A percentile compares a stretch with the other conserved stretches of the same genome.
Conservation (phyloP, 345 rosid genomes). For the Theobroma cacao region DNA sequence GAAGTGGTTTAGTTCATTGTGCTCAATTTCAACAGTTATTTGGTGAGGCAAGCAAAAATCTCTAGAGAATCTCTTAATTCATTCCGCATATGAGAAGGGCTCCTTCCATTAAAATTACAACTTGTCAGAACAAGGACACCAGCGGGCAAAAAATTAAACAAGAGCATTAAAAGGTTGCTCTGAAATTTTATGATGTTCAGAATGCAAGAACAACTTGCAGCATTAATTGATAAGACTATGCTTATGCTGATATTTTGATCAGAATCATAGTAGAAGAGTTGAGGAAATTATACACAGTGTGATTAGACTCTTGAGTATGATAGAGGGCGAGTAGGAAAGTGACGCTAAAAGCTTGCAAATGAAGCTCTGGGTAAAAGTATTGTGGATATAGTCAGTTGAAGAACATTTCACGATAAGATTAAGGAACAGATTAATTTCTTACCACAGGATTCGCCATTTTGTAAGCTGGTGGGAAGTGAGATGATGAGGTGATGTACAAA, state of each 20-base stretch:
- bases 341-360: background rate
- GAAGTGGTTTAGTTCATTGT: background rate
- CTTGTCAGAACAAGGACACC: background rate
- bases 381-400: background rate
- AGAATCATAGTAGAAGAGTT: too few relatives aligned
- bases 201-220: background rate
- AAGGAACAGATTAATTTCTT: background rate
- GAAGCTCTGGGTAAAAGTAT: too few relatives aligned
- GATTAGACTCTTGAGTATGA: background rate
- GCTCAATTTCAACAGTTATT: background rate
- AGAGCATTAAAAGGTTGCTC: background rate
- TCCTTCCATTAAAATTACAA: background rate
- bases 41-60: background rate
- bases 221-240: background rate
- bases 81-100: background rate
- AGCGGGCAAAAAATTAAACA: background rate
- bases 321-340: background rate
- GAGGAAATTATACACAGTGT: background rate
- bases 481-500: background rate
- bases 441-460: constrained; percentile 1
- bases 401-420: background rate
- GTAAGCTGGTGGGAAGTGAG: background rate
- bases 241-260: background rate
- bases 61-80: background rate
- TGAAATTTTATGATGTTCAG: background rate